phyloP scores from a whole-genome alignment of 768 basidiomycete species.

The Kwoniella bestiolae region DNA sequence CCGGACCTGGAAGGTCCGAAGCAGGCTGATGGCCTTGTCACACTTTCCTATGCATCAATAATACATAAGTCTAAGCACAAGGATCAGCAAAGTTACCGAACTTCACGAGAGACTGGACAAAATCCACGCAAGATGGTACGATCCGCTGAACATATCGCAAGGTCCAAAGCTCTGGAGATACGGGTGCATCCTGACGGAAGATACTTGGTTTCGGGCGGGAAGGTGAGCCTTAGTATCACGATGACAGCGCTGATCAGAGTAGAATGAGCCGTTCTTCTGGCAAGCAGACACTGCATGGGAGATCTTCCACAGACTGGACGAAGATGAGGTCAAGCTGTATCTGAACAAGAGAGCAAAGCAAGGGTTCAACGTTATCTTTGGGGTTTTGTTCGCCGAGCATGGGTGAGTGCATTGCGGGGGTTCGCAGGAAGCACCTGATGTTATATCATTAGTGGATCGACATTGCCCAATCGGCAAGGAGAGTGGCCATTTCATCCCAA shows the following conservation, averaged over 20 bases:
- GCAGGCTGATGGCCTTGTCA: too few species aligned
- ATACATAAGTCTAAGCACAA: too few species aligned
- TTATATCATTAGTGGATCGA: background rate
- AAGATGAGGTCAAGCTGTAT: slow-evolving; percentile 19
- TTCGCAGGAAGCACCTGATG: too few species aligned
- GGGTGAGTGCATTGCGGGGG: slow-evolving; percentile 15
- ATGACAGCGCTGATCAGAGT: background rate
- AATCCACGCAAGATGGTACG: background rate
- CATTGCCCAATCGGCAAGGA: slow-evolving; percentile 26
- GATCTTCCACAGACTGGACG: slow-evolving; percentile 22
- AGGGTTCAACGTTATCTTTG: slow-evolving; percentile 29
- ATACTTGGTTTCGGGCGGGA: background rate
- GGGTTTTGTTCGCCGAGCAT: slow-evolving; percentile 25
- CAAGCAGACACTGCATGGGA: slow-evolving; percentile 33
- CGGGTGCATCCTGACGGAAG: slow-evolving; percentile 7
- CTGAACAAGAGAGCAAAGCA: slow-evolving; percentile 16
- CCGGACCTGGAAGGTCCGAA: too few species aligned
- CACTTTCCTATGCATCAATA: too few species aligned
- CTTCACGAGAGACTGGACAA: background rate
- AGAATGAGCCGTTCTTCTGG: slow-evolving; percentile 18
- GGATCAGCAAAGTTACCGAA: too few species aligned
- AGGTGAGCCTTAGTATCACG: background rate
- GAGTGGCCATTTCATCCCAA: slow-evolving; percentile 20
- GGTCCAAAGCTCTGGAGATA: slow-evolving; percentile 6
- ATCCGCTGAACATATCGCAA: background rate